These are phyloP conservation scores for Aegilops speltoides DNA, from an alignment of 176 grass and related monocot genomes.

Conservation along the genomic window DNA sequence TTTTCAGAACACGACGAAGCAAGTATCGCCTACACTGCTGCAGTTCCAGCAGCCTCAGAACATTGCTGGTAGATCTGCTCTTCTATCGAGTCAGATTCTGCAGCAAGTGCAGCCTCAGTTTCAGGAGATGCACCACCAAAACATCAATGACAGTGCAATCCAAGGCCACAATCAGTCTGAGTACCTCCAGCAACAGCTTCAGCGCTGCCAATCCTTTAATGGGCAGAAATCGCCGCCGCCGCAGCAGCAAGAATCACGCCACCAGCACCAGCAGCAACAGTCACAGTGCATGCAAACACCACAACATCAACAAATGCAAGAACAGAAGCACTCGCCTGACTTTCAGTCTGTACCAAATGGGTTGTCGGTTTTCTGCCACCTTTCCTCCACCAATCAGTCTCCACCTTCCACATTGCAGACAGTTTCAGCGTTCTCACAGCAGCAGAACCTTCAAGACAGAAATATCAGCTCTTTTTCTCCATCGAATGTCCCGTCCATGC, in stretches of 20 bases:
- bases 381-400: constrained; percentile 40
- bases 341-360: constrained; percentile 40
- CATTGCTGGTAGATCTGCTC: constrained; percentile 39
- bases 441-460: constrained; percentile 58
- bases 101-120: constrained; percentile 63
- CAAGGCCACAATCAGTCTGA: constrained; percentile 61
- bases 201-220: constrained; percentile 46
- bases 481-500: constrained; percentile 42
- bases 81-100: constrained; percentile 63
- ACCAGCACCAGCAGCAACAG: constrained; percentile 46
- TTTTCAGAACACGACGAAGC: constrained; percentile 55
- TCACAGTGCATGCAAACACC: constrained; percentile 44
- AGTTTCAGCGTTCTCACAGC: constrained; percentile 56
- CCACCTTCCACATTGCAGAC: constrained; percentile 38
- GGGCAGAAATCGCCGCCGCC: constrained; percentile 46
- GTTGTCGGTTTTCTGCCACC: constrained; percentile 35
- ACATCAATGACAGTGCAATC: constrained; percentile 43
- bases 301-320: constrained; percentile 71
- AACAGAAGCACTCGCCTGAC: constrained; percentile 44
- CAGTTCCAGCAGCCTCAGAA: constrained; percentile 83
- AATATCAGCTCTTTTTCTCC: constrained; percentile 45
- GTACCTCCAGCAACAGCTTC: constrained; percentile 58
- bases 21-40: constrained; percentile 52
- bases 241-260: constrained; percentile 40
- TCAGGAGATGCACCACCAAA: constrained; percentile 53